phyloP scores from a whole-genome alignment of 129 eudicot species.

The Scalesia atractyloides region DNA sequence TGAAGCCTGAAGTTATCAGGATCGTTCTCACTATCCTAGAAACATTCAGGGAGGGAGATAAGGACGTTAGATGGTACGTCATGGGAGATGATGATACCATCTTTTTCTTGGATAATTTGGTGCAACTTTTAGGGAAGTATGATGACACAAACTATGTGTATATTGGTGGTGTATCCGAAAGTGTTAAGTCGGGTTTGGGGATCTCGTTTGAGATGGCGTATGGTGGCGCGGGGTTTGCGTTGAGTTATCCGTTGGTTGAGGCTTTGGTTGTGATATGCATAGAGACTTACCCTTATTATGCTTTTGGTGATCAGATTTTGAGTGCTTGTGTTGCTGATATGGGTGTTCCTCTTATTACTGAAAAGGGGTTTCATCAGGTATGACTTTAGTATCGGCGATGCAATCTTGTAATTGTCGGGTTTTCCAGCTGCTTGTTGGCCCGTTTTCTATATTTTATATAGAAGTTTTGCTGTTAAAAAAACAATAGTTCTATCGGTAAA shows the following conservation, averaged over 20 bases:
- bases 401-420: too few relatives aligned
- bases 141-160: conserved; percentile 66
- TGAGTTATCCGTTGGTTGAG: conserved; percentile 47
- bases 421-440: too few relatives aligned
- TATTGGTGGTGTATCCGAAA: conserved; percentile 56
- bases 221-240: conserved; percentile 53
- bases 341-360: conserved; percentile 49
- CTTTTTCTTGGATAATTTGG: conserved; percentile 64
- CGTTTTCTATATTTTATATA: too few relatives aligned
- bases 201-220: conserved; percentile 49
- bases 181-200: conserved; percentile 42
- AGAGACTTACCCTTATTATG: conserved; percentile 23
- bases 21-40: conserved; percentile 54
- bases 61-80: conserved; percentile 50
- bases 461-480: too few relatives aligned
- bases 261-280: conserved; percentile 39
- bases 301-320: conserved; percentile 38
- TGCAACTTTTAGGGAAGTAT: conserved; percentile 44
- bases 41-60: conserved; percentile 46
- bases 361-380: conserved; percentile 56
- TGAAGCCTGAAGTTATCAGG: conserved; percentile 39
- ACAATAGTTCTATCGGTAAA: too few relatives aligned
- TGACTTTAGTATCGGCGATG: too few relatives aligned
- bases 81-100: conserved; percentile 75
- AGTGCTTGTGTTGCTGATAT: conserved; percentile 51